Evolutionary conservation across 192 early-diverging fungal species (phyloP).

Genomic region (Coemansia sp.): DNA sequence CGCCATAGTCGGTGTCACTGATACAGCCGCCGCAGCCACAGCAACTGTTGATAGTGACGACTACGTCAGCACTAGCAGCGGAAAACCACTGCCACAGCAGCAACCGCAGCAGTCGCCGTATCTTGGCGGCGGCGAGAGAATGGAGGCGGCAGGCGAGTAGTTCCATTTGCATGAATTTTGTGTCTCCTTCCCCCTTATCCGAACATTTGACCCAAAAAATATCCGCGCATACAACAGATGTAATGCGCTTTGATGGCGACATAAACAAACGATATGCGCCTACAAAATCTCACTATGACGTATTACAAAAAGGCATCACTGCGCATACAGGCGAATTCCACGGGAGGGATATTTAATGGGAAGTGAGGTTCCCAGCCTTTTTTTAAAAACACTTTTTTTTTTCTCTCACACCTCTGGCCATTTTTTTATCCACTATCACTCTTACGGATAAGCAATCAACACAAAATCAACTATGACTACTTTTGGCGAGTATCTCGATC

Average conservation of each 20-base stretch:
- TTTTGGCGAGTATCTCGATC: constrained; percentile 33
- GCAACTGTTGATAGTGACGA: not conserved
- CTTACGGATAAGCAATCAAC: not conserved
- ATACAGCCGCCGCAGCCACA: not conserved
- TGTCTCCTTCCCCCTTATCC: not conserved
- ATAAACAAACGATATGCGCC: not conserved
- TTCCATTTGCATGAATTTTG: not conserved
- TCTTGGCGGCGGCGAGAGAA: not conserved
- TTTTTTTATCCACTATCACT: constrained; percentile 2
- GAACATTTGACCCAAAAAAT: not conserved
- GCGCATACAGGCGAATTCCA: not conserved
- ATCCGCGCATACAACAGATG: not conserved
- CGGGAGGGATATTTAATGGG: not conserved
- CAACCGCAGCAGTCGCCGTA: not conserved
- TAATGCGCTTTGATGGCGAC: not conserved
- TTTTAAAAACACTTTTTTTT: not conserved
- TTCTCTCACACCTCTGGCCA: not conserved
- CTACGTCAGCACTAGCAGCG: not conserved
- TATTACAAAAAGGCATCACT: not conserved
- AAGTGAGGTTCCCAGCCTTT: not conserved
- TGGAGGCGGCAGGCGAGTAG: not conserved
- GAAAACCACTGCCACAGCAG: not conserved
- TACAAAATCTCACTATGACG: not conserved
- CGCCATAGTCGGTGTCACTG: too few species aligned
- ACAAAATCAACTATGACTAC: constrained; percentile 10